Conservation (phyloP, 495 filamentous ascomycete genomes). For the Penicillium dipodomyicola region DNA sequence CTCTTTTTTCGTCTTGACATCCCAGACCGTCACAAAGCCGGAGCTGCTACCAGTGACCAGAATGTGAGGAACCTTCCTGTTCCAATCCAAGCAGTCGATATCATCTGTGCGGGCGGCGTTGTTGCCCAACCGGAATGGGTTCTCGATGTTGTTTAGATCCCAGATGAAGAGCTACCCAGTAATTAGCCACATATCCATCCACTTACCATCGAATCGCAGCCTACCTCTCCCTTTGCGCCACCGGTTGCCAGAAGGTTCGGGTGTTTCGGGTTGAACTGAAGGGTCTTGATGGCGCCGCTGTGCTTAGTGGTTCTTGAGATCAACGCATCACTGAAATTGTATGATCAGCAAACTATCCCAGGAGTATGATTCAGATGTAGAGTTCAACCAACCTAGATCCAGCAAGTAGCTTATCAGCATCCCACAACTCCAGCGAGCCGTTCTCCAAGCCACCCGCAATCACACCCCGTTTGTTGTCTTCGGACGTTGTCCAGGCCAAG, state of each 20-base stretch:
- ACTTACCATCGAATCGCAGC: not conserved
- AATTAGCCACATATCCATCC: constrained; percentile 1
- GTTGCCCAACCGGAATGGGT: constrained; percentile 84
- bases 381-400: constrained; percentile 50
- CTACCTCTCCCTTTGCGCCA: constrained; percentile 83
- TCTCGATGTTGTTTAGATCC: constrained; percentile 84
- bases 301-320: constrained; percentile 92
- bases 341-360: constrained; percentile 20
- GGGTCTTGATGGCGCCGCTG: constrained; percentile 84
- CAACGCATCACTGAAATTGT: constrained; percentile 61
- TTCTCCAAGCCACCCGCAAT: constrained; percentile 96
- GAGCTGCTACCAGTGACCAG: constrained; percentile 90
- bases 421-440: constrained; percentile 94
- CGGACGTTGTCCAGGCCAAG: constrained; percentile 85
- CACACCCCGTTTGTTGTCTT: constrained; percentile 73
- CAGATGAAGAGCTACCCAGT: constrained; percentile 70
- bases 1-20: constrained; percentile 95
- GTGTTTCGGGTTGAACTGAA: constrained; percentile 96
- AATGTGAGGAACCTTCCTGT: constrained; percentile 96
- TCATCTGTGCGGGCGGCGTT: constrained; percentile 87
- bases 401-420: constrained; percentile 78
- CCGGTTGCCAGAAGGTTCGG: constrained; percentile 89
- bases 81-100: constrained; percentile 95
- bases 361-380: constrained; percentile 13
- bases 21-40: constrained; percentile 97